phyloP scores from a whole-genome alignment of 768 basidiomycete species.

The Leccinum barrowsii region DNA sequence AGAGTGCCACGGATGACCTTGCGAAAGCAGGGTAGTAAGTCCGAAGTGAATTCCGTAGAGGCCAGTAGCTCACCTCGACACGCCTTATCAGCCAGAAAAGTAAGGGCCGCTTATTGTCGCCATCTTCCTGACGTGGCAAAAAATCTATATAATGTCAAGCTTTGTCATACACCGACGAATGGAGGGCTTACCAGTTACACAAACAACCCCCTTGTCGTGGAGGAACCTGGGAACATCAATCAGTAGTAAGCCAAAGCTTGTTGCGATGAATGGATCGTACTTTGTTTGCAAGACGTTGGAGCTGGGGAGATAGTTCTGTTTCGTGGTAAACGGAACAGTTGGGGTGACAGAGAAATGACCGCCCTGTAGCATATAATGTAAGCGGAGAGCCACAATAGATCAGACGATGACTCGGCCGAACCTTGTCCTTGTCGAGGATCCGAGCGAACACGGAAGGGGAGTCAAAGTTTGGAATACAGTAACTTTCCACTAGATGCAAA shows the following conservation, averaged over 20 bases:
- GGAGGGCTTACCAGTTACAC: constrained; percentile 60
- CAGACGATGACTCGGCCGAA: constrained; percentile 6
- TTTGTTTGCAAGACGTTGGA: constrained; percentile 89
- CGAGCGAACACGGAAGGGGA: constrained; percentile 90
- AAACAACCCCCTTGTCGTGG: constrained; percentile 82
- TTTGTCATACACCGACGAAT: not conserved
- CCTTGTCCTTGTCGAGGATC: constrained; percentile 82
- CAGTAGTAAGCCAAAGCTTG: not conserved
- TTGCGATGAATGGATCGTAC: constrained; percentile 19
- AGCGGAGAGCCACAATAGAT: not conserved
- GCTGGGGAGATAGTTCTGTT: constrained; percentile 80
- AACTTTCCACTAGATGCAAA: constrained; percentile 68
- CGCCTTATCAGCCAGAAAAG: constrained; percentile 83
- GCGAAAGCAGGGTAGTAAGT: not conserved
- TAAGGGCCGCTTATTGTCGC: constrained; percentile 51
- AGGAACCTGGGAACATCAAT: constrained; percentile 51
- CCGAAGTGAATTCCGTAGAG: not conserved
- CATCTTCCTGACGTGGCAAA: constrained; percentile 58
- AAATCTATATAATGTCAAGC: constrained; percentile 51
- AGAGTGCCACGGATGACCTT: constrained; percentile 80
- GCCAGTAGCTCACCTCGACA: constrained; percentile 50
- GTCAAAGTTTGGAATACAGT: constrained; percentile 92
- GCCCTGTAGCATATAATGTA: constrained; percentile 43
- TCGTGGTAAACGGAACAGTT: constrained; percentile 61
- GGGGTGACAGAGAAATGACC: constrained; percentile 92